Percentiles rank a stretch among this genome's conserved stretches.
These are phyloP conservation scores for Plantago lanceolata DNA, from an alignment of 305 asterid species.

Conservation along the genomic window DNA sequence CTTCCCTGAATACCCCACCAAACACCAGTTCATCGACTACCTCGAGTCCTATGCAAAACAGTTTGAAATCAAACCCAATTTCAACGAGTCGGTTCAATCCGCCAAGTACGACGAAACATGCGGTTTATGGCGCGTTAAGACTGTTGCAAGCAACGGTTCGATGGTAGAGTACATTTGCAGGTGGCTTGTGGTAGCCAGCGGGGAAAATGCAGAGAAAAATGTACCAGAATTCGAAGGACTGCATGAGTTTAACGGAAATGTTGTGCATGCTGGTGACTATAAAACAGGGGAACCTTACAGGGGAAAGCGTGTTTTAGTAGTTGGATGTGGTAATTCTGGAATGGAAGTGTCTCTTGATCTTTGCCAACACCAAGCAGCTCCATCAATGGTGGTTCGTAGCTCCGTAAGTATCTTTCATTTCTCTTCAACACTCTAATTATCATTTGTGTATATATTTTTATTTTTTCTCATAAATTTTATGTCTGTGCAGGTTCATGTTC, in stretches of 20 bases:
- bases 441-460: background rate
- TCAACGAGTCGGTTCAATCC: constrained; percentile 51
- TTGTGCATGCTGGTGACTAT: constrained; percentile 79
- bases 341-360: constrained; percentile 95
- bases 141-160: constrained; percentile 19
- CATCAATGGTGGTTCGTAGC: constrained; percentile 78
- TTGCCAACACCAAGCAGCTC: constrained; percentile 57
- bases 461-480: background rate
- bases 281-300: constrained; percentile 56
- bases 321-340: constrained; percentile 93
- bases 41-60: constrained; percentile 51
- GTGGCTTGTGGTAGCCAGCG: constrained; percentile 89
- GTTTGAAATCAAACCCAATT: constrained; percentile 60
- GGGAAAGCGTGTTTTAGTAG: constrained; percentile 65
- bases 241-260: constrained; percentile 44
- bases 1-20: constrained; percentile 69
- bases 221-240: constrained; percentile 66
- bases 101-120: constrained; percentile 61
- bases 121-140: constrained; percentile 68
- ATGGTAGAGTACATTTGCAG: constrained; percentile 57
- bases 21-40: constrained; percentile 66
- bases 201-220: constrained; percentile 77
- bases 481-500: constrained; percentile 60
- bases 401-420: constrained; percentile 41
- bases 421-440: background rate